phyloP scores from a whole-genome alignment of 2,329 filamentous ascomycete species.

The Xylaria sp. region DNA sequence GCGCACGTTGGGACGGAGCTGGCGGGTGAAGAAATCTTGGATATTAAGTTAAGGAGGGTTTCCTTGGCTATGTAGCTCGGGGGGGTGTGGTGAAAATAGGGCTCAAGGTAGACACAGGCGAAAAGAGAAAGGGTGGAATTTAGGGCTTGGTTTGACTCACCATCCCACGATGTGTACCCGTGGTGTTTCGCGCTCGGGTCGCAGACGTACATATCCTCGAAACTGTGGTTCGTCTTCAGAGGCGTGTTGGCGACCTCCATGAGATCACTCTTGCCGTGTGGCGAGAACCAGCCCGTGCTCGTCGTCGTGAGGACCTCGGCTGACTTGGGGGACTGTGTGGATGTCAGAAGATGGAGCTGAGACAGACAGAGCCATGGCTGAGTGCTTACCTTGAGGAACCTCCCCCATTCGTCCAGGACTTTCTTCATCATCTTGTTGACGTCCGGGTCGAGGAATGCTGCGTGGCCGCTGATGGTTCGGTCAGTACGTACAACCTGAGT shows the following conservation, averaged over 20 bases:
- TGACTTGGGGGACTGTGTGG: constrained; percentile 60
- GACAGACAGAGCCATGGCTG: too few relatives aligned
- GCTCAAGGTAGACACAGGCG: background rate
- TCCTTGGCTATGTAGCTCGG: background rate
- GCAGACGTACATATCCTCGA: constrained; percentile 70
- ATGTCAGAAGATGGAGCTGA: constrained; percentile 4
- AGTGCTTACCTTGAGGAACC: constrained; percentile 57
- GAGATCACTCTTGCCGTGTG: constrained; percentile 58
- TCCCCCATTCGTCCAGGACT: constrained; percentile 67
- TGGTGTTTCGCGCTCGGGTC: constrained; percentile 63
- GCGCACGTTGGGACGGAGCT: constrained; percentile 58
- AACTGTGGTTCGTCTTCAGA: constrained; percentile 55
- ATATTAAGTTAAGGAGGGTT: background rate
- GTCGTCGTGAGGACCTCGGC: constrained; percentile 60
- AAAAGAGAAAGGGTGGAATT: background rate
- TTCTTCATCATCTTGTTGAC: constrained; percentile 65
- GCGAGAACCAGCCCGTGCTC: constrained; percentile 64
- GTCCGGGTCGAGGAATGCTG: constrained; percentile 65
- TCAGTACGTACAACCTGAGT: background rate
- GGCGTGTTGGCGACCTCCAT: constrained; percentile 63
- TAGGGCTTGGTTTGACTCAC: constrained; percentile 46
- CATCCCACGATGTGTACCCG: constrained; percentile 69
- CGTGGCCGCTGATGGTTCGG: constrained; percentile 54
- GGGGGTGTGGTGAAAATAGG: background rate
- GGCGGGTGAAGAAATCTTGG: constrained; percentile 65